Evolutionary conservation across 2,329 filamentous ascomycete genomes (phyloP), one percentile per base, ranked within the genome.

Genomic region (Magnaporthiopsis rhizophila): DNA sequence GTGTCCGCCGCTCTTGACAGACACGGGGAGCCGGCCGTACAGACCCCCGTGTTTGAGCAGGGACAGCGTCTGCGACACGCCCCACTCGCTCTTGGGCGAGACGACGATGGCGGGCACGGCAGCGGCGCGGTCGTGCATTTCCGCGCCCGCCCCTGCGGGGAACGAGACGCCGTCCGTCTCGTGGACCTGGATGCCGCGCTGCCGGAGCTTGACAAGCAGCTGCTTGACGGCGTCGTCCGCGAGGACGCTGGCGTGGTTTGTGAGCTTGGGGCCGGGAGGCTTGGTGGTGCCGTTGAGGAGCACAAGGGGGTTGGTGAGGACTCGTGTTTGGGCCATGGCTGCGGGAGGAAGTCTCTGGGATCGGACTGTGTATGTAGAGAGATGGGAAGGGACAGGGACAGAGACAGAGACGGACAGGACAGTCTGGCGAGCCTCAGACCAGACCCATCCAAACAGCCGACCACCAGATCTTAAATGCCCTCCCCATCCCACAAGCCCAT

Each of bases 1-100:
- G 59, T 61, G 59, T 34, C 59, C 59, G 30, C 59, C 59, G 59
- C 59, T 61, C 34, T 61, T 61, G 59, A 61, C 59, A n/a, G 59
- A 61, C 2, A 61, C 59, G 32, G 59, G 34, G 3, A 61, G 59
- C 15, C 32, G 59, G 2, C 34, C 59, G 59, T 61, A 45, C 7
- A 61, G 21, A 5, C n/a, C n/a, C 18, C 34, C 59, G 5, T 26
- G 34, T 34, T 45, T 61, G 21, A 61, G 18, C 59, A 61, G 59
- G 12, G 28, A 7, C 21, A 61, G 59, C 59, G 59, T 61, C 59
- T 61, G 15, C 15, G 59, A 61, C 7, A 61, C 59, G 5, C 59
- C 59, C 12, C 38, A 45, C 9, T 61, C 59, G 59, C 59, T 61
- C 32, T 34, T n/a, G 11, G 59, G 59, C n/a, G 59, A 61, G 11